Conservation (phyloP, 1,284 basidiomycete species). For the Acaromyces ingoldii region DNA sequence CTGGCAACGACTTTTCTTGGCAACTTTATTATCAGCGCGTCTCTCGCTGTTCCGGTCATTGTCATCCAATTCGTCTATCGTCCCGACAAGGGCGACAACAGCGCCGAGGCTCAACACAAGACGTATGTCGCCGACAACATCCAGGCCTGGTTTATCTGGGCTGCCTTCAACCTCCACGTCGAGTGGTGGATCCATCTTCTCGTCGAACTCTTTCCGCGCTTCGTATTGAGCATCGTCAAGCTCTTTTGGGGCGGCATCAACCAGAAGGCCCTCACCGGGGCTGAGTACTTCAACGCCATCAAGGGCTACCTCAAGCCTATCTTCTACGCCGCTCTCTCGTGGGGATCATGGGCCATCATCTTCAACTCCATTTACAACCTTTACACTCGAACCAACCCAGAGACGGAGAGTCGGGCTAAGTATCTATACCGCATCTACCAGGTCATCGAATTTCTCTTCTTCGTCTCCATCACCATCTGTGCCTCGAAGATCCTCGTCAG, state of each 20-base stretch:
- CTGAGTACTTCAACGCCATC: slow-evolving; percentile 42
- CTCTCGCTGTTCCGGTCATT: slow-evolving; percentile 36
- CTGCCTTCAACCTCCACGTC: slow-evolving; percentile 45
- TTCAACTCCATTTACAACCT: slow-evolving; percentile 41
- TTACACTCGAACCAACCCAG: slow-evolving; percentile 20
- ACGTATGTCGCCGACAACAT: slow-evolving; percentile 43
- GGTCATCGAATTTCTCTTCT: slow-evolving; percentile 47
- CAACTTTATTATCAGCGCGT: slow-evolving; percentile 36
- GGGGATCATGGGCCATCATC: slow-evolving; percentile 48
- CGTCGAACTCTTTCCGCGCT: slow-evolving; percentile 40
- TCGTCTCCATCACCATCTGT: slow-evolving; percentile 41
- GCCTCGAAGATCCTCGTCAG: slow-evolving; percentile 45
- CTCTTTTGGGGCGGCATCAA: slow-evolving; percentile 38
- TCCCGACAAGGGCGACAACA: not conserved
- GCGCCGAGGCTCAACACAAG: slow-evolving; percentile 18
- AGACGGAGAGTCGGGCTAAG: slow-evolving; percentile 24
- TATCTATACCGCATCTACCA: slow-evolving; percentile 46
- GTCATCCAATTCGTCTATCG: slow-evolving; percentile 44
- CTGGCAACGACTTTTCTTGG: slow-evolving; percentile 42
- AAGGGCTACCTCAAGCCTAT: slow-evolving; percentile 43
- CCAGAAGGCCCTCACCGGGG: slow-evolving; percentile 26
- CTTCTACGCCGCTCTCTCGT: slow-evolving; percentile 40
- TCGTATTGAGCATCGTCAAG: slow-evolving; percentile 26
- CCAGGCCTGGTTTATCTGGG: slow-evolving; percentile 48
- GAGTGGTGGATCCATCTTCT: slow-evolving; percentile 45